Evolutionary conservation across 2,329 filamentous ascomycete species (phyloP).

Genomic region (Fusarium azukiicola): DNA sequence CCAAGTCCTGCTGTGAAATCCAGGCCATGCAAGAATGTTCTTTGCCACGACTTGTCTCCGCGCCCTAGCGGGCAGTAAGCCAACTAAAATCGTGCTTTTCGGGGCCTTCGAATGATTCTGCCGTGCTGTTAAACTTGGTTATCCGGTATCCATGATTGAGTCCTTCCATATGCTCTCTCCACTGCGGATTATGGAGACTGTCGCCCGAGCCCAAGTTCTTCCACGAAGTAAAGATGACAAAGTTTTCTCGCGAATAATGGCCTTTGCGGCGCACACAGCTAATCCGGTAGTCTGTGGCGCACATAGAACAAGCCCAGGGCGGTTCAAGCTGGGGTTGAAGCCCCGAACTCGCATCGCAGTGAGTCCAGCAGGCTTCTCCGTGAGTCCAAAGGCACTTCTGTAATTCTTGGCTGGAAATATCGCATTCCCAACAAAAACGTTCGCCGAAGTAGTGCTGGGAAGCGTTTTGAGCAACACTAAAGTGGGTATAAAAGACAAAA

Average conservation of each 20-base stretch:
- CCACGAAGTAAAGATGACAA: background rate
- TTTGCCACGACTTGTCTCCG: no score
- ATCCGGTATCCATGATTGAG: background rate
- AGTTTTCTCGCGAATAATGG: background rate
- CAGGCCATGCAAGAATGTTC: no score
- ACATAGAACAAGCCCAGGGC: background rate
- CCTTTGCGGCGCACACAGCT: background rate
- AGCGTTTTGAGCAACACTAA: background rate
- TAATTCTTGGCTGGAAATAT: background rate
- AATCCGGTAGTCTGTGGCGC: background rate
- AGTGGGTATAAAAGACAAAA: background rate
- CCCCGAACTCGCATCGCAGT: background rate
- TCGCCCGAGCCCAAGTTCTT: background rate
- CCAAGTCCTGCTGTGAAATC: no score
- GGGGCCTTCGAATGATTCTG: background rate
- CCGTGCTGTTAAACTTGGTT: background rate
- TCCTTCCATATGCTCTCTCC: background rate
- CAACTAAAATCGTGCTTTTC: no score
- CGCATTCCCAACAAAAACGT: background rate
- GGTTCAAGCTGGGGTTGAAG: background rate
- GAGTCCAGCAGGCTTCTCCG: background rate
- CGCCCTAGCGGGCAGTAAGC: no score
- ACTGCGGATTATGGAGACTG: background rate
- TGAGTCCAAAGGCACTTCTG: constrained; percentile 8
- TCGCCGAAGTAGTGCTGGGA: background rate